Evolutionary conservation across 345 rosid species (phyloP).

Genomic region (Eucalyptus virginea): DNA sequence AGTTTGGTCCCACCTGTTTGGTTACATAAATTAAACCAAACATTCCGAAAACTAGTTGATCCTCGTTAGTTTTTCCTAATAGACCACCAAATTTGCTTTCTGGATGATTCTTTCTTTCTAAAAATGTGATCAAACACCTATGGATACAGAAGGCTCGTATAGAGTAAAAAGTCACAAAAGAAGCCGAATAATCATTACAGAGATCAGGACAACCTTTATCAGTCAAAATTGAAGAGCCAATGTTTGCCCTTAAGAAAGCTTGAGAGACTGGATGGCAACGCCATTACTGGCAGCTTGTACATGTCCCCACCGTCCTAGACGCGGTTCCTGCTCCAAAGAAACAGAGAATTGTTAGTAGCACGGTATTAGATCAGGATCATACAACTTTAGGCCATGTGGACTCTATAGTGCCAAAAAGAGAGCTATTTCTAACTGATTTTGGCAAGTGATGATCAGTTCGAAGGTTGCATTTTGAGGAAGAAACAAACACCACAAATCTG

Average conservation of each 20-base stretch:
- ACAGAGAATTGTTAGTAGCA: background rate
- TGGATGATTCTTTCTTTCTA: background rate
- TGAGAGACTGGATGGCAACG: slow-evolving; percentile 59
- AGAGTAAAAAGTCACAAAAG: background rate
- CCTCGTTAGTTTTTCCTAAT: background rate
- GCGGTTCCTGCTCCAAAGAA: slow-evolving; percentile 56
- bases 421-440: background rate
- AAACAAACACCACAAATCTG: background rate
- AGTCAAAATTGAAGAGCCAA: background rate
- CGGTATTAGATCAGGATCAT: background rate
- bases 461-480: background rate
- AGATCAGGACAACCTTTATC: background rate
- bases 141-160: background rate
- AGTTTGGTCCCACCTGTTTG: background rate
- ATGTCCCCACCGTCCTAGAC: slow-evolving; percentile 90
- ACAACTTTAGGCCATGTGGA: background rate
- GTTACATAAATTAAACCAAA: background rate
- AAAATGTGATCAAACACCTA: background rate
- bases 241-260: slow-evolving; percentile 22
- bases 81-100: background rate
- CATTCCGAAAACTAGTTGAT: background rate
- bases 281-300: slow-evolving; percentile 55
- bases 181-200: background rate
- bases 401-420: background rate
- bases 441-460: background rate